Conservation (phyloP, 2,329 filamentous ascomycete species). For the Fusarium azukiicola region DNA sequence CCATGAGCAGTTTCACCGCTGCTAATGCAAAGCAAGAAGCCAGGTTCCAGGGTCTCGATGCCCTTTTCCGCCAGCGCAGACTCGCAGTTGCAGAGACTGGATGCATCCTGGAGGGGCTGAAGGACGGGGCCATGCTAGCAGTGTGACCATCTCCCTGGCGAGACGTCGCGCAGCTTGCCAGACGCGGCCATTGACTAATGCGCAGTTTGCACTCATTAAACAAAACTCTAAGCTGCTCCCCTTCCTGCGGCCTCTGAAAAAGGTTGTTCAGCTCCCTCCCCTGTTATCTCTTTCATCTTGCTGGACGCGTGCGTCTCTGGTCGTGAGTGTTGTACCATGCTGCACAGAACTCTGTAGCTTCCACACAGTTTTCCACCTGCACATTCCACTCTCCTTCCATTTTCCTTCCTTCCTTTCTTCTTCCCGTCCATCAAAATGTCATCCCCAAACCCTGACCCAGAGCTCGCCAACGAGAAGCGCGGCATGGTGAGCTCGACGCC, state of each 20-base stretch:
- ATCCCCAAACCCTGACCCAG: constrained; percentile 28
- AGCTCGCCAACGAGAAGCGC: constrained; percentile 43
- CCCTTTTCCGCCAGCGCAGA: constrained; percentile 16
- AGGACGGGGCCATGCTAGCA: constrained; percentile 16
- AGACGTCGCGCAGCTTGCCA: background rate
- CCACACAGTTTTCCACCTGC: constrained; percentile 24
- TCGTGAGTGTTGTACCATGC: constrained; percentile 21
- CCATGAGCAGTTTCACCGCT: constrained; percentile 37
- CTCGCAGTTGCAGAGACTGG: constrained; percentile 9
- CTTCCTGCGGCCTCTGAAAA: constrained; percentile 1
- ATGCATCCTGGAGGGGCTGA: constrained; percentile 11
- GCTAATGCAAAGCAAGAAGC: constrained; percentile 27
- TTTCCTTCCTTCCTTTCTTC: constrained; percentile 8
- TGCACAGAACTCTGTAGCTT: constrained; percentile 31
- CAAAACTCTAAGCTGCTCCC: constrained; percentile 41
- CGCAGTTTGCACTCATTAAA: constrained; percentile 11
- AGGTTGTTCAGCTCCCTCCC: background rate
- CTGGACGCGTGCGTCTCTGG: background rate
- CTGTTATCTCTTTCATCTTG: constrained; percentile 1
- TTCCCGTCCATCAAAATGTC: constrained; percentile 27
- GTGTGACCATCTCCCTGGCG: background rate
- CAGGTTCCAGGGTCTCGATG: constrained; percentile 27
- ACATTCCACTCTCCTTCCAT: background rate
- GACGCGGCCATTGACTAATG: background rate
- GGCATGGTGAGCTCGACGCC: constrained; percentile 33